Evolutionary conservation across 2,329 filamentous ascomycete species (phyloP).

Genomic region (Fusarium aywerte): DNA sequence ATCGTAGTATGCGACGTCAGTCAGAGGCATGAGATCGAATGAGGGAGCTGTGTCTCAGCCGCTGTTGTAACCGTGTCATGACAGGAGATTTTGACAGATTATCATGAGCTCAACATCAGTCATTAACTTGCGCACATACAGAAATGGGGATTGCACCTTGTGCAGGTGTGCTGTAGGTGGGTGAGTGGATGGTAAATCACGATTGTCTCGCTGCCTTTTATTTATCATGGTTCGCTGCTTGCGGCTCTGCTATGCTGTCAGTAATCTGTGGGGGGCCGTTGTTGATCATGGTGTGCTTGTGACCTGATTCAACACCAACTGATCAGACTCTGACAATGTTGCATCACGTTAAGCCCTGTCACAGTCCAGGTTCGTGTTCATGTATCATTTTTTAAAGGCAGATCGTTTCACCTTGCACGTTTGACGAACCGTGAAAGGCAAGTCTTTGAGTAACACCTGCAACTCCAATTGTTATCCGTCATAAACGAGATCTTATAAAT

Average conservation of each 20-base stretch:
- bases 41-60: background rate
- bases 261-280: background rate
- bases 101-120: background rate
- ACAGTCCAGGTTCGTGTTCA: background rate
- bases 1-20: background rate
- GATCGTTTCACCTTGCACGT: background rate
- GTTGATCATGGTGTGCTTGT: background rate
- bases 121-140: background rate
- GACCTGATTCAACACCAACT: background rate
- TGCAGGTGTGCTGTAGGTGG: background rate
- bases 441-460: background rate
- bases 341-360: background rate
- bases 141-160: background rate
- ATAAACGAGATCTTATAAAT: background rate
- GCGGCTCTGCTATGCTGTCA: background rate
- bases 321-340: background rate
- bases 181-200: background rate
- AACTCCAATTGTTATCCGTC: background rate
- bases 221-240: constrained; percentile 15
- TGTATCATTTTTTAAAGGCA: too few relatives aligned
- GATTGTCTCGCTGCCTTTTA: background rate
- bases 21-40: background rate
- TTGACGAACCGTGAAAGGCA: background rate
- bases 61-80: constrained; percentile 1
- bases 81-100: background rate